A percentile compares a stretch with the other conserved stretches of the same genome.
Conservation (phyloP, 106 monocot species). For the Gastrodia elata region DNA sequence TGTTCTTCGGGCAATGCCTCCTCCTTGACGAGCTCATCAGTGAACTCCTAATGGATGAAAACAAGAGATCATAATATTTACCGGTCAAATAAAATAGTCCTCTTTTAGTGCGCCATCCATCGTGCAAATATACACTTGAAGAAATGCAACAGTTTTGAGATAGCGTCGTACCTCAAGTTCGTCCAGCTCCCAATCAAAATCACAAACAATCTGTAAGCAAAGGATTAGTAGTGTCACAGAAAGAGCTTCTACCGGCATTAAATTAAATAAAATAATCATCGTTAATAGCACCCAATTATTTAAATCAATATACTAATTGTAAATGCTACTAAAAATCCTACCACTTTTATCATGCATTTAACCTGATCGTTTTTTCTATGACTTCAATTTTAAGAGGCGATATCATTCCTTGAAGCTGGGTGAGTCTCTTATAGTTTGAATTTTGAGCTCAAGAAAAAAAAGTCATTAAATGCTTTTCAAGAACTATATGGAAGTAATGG, state of each 20-base stretch:
- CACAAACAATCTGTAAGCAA: constrained; percentile 50
- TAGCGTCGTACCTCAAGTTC: constrained; percentile 37
- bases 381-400: no score
- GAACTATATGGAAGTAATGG: no score
- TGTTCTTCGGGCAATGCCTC: constrained; percentile 58
- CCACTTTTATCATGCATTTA: background rate
- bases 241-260: background rate
- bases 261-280: background rate
- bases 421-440: no score
- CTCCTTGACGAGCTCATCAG: constrained; percentile 40
- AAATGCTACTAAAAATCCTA: no score
- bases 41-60: constrained; percentile 61
- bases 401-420: no score
- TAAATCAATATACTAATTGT: background rate
- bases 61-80: background rate
- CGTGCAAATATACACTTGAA: background rate
- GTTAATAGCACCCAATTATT: background rate
- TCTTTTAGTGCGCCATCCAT: background rate
- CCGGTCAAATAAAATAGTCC: background rate
- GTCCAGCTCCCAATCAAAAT: constrained; percentile 70
- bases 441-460: no score
- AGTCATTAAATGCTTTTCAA: no score
- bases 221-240: background rate
- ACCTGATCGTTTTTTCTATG: no score
- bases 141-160: background rate